A percentile compares a stretch with the other conserved stretches of the same genome.
phyloP scores from a whole-genome alignment of 1,284 basidiomycete species.

The Macrocybe sp. region DNA sequence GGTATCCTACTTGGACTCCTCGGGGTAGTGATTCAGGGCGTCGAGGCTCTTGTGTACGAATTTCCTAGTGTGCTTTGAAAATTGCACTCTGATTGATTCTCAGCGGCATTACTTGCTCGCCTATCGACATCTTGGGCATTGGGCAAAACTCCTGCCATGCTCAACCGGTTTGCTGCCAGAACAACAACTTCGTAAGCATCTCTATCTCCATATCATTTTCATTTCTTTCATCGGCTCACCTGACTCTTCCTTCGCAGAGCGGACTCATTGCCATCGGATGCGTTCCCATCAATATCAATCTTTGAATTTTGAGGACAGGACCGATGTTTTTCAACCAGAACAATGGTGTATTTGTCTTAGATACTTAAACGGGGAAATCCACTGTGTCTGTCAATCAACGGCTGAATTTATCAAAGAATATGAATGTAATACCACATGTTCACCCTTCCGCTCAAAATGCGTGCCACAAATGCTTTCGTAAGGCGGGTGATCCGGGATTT shows the following conservation, averaged over 20 bases:
- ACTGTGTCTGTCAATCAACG: no score
- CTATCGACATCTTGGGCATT: slow-evolving; percentile 25
- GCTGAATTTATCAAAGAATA: no score
- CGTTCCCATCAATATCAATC: slow-evolving; percentile 31
- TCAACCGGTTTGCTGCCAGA: slow-evolving; percentile 35
- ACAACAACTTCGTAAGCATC: slow-evolving; percentile 30
- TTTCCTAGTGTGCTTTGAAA: not conserved
- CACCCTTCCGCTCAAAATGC: no score
- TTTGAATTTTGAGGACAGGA: slow-evolving; percentile 14
- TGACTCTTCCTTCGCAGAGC: slow-evolving; percentile 15
- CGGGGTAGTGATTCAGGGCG: slow-evolving; percentile 21
- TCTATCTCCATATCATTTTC: slow-evolving; percentile 2
- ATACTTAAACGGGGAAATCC: no score
- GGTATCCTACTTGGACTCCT: slow-evolving; percentile 22
- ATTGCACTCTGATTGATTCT: not conserved
- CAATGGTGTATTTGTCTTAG: no score
- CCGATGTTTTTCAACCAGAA: no score
- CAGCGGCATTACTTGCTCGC: slow-evolving; percentile 26
- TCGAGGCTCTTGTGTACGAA: slow-evolving; percentile 20
- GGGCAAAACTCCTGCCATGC: slow-evolving; percentile 24
- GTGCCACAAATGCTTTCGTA: no score
- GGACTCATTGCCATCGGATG: slow-evolving; percentile 36
- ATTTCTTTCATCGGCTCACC: not conserved
- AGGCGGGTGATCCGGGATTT: no score
- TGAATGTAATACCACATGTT: no score